phyloP scores from a whole-genome alignment of 208 protist genomes.

The Leishmania tropica region DNA sequence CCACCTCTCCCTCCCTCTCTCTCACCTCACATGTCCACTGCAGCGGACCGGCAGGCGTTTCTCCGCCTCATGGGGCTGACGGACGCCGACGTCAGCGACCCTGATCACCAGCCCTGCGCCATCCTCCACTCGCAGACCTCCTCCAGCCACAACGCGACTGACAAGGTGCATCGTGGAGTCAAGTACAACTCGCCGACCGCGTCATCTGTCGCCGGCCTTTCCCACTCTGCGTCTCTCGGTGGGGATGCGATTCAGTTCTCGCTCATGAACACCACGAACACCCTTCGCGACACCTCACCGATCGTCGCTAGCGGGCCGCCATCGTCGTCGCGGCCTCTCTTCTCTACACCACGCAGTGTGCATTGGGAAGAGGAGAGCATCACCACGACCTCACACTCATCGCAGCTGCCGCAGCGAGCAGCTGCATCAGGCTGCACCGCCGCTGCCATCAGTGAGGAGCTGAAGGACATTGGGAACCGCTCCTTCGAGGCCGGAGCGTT shows the following conservation, averaged over 20 bases:
- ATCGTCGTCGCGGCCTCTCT: conserved; percentile 1
- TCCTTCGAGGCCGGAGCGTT: conserved; percentile 87
- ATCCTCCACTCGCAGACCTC: neutral
- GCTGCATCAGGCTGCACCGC: conserved; percentile 1
- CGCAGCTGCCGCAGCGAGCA: conserved; percentile 7
- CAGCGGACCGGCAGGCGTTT: conserved; percentile 67
- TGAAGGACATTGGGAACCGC: conserved; percentile 91
- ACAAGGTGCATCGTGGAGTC: neutral
- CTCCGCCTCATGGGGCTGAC: conserved; percentile 80
- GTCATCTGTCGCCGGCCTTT: conserved; percentile 26
- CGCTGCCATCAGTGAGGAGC: conserved; percentile 40
- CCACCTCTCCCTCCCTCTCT: conserved; percentile 17
- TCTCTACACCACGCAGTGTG: conserved; percentile 2
- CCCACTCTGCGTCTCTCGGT: conserved; percentile 24
- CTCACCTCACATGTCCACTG: conserved; percentile 22
- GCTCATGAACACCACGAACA: conserved; percentile 1
- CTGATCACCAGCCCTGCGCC: conserved; percentile 16
- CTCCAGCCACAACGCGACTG: neutral
- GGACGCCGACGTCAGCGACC: conserved; percentile 67
- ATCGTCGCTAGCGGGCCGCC: conserved; percentile 4
- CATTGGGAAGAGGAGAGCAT: conserved; percentile 13
- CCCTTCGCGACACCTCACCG: neutral
- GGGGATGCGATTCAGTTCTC: conserved; percentile 4
- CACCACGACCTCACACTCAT: neutral
- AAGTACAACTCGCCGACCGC: conserved; percentile 1